Percentiles rank a stretch among this genome's conserved stretches.
Conservation (phyloP, 768 basidiomycete genomes). For the Mycena maculata region DNA sequence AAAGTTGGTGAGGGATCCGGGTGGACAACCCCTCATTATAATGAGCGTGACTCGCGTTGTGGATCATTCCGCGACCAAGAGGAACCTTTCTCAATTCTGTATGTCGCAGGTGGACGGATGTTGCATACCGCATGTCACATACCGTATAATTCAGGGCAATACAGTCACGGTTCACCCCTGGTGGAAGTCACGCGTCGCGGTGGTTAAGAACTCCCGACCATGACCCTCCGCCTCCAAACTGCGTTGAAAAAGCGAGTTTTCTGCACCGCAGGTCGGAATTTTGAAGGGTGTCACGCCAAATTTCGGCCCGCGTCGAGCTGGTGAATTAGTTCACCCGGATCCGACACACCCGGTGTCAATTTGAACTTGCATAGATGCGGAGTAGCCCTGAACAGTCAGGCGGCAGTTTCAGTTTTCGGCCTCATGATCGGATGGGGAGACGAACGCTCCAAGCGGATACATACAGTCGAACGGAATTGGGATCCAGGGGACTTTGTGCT, state of each 20-base stretch:
- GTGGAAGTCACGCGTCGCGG: too few relatives aligned
- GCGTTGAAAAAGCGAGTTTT: too few relatives aligned
- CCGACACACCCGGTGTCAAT: too few relatives aligned
- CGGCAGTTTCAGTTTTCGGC: neutral
- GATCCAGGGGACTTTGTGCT: neutral
- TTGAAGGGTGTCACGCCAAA: too few relatives aligned
- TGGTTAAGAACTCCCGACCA: too few relatives aligned
- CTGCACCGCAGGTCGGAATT: too few relatives aligned
- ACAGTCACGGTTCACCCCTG: too few relatives aligned
- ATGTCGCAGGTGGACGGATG: slow-evolving; percentile 3
- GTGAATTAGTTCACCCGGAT: too few relatives aligned
- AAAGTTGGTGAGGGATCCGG: slow-evolving; percentile 2
- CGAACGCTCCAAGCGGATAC: neutral
- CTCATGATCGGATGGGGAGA: neutral
- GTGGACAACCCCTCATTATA: slow-evolving; percentile 2
- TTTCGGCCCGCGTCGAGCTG: too few relatives aligned
- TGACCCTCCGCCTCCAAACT: too few relatives aligned
- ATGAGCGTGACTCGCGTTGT: neutral
- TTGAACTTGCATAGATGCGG: neutral
- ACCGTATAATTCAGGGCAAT: too few relatives aligned
- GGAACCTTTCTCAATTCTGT: neutral
- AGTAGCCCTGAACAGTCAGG: neutral
- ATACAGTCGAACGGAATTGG: neutral
- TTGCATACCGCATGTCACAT: too few relatives aligned
- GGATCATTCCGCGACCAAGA: neutral